These are phyloP conservation scores for Chondrus crispus DNA, from an alignment of 23 red algal species.

Conservation along the genomic window DNA sequence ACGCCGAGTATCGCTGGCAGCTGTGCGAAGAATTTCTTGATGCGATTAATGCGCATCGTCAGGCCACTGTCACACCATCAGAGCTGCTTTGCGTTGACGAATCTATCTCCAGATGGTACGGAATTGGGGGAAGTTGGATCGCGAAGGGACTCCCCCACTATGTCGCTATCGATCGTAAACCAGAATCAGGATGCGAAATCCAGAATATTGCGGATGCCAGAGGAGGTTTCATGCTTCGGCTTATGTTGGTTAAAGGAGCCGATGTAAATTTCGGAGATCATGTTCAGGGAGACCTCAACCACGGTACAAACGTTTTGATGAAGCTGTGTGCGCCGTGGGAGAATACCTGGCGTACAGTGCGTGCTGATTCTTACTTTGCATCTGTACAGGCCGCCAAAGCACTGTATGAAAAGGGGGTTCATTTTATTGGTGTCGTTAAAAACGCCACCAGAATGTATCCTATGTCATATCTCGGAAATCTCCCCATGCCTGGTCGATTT, in stretches of 20 bases:
- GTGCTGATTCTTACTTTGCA: conserved; percentile 22
- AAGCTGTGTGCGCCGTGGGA: neutral
- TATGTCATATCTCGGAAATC: neutral
- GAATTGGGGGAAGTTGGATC: conserved; percentile 16
- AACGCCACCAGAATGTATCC: neutral
- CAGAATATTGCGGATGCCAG: neutral
- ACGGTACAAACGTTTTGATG: neutral
- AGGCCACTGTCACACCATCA: neutral
- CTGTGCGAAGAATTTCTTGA: too few species aligned
- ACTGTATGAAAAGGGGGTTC: neutral
- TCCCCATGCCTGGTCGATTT: too few species aligned
- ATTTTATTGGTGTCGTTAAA: conserved; percentile 30
- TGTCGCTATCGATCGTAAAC: neutral
- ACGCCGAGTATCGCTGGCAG: neutral
- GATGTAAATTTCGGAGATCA: neutral
- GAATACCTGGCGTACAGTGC: neutral
- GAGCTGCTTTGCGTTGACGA: neutral
- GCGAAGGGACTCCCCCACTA: neutral
- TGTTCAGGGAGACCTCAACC: neutral
- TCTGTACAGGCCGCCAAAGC: neutral
- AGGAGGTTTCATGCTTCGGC: neutral
- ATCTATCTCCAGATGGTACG: neutral
- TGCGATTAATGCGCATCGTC: neutral
- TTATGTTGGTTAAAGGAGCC: neutral
- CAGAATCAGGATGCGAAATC: conserved; percentile 28